Evolutionary conservation across 2,329 filamentous ascomycete species (phyloP), one percentile per base, ranked within the genome.

Genomic region (Sclerotiophoma versabilis): DNA sequence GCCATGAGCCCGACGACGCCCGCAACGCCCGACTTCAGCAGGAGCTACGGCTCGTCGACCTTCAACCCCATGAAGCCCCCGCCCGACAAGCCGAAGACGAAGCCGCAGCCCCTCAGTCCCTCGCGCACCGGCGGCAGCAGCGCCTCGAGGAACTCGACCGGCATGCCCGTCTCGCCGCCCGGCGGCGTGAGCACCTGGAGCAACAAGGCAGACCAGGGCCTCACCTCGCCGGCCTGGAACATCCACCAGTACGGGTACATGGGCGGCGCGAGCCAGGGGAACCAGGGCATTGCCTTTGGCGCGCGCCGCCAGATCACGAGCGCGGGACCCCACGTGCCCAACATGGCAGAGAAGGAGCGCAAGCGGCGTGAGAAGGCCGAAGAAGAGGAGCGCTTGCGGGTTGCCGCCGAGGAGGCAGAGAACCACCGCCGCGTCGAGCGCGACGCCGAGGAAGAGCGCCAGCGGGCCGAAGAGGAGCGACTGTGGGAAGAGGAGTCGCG

Each of bases 171-270:
- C 51, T 79, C 80, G 32, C 75, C 79, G 4, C 69, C 75, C 25
- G 79, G 81, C 12, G 77, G 81, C n/a, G 85, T 93, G 58, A 96
- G 90, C 71, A 96, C 87, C 76, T 98, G 95, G 95, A 96, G 91
- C 75, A 96, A 87, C 73, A 91, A 84, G 74, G 84, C 85, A 49
- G 91, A 97, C 64, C 90, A 97, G 74, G 85, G 85, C 14, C 83
- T 83, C 37, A 97, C 93, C 1, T 83, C 88, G 22, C 95, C 95
- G 0, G 95, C 95, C 1, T 99, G 95, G 95, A 99, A 98, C 72
- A 98, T 98, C 65, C 90, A 93, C 52, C 95, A 99, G 73, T 99
- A 99, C 72, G 75, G 95, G 7, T 99, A 97, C 76, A 95, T 98
- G 89, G 95, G 95, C 53, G 95, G 95, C 42, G 95, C 95, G 22